Evolutionary conservation across 2,329 filamentous ascomycete genomes (phyloP).

Genomic region (Allantophomopsis cytisporea): DNA sequence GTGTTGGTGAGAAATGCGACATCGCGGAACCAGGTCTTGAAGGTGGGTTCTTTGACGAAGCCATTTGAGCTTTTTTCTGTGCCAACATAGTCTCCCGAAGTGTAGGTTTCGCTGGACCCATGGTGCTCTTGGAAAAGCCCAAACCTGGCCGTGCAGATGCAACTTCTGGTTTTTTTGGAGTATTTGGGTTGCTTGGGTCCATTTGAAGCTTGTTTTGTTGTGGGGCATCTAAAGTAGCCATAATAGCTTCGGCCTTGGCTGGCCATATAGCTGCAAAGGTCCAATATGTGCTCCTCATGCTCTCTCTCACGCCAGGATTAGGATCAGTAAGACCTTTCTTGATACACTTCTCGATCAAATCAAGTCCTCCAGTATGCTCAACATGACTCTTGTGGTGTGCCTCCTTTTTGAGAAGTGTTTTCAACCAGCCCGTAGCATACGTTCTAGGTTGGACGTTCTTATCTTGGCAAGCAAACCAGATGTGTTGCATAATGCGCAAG

Average conservation of each 20-base stretch:
- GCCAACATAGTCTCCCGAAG: constrained; percentile 76
- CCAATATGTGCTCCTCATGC: constrained; percentile 81
- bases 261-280: constrained; percentile 67
- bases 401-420: constrained; percentile 68
- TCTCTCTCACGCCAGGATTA: constrained; percentile 81
- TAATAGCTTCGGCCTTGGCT: constrained; percentile 61
- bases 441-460: constrained; percentile 83
- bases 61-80: constrained; percentile 52
- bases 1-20: constrained; percentile 42
- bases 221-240: constrained; percentile 63
- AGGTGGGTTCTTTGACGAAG: constrained; percentile 33
- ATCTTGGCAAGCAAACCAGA: constrained; percentile 72
- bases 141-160: constrained; percentile 37
- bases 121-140: constrained; percentile 50
- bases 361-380: constrained; percentile 73
- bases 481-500: constrained; percentile 69
- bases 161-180: constrained; percentile 37
- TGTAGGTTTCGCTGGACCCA: constrained; percentile 43
- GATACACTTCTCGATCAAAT: constrained; percentile 75
- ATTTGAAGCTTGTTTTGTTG: constrained; percentile 72
- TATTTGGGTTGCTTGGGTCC: constrained; percentile 70
- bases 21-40: constrained; percentile 49
- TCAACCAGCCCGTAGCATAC: constrained; percentile 72
- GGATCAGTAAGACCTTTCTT: constrained; percentile 81
- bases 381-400: constrained; percentile 65